Base-by-base conservation (phyloP, 768 basidiomycete species). In the Lactarius vividus region DNA sequence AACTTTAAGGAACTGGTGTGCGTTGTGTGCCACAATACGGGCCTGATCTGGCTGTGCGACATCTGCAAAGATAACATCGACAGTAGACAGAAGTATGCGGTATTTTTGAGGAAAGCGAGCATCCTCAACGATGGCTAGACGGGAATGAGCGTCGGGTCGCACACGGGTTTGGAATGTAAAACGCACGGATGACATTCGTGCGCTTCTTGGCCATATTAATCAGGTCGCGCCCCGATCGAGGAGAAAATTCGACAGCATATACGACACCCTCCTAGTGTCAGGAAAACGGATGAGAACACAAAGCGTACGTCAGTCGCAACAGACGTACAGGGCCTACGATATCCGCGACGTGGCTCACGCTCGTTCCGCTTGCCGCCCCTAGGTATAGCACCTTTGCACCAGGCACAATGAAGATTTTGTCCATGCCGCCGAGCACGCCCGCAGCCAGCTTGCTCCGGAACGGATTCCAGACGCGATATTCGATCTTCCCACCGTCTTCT, bases 121-220 rank as follows among this genome's bases (percentile, higher is more conserved):
- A 74, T 99, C 97, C 77, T 98, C 97, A 57, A 99, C 84, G 74
- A 99, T 99, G 46, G 96, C 92, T 94, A 61, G 5, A 70, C 26
- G 59, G 63, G 56, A 35, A 42, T 59, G 8, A 40, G 61, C 39
- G 28, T 61, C 29, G 39, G 23, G 35, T 9, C 7, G 52, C 33
- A 46, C 2, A 42, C 31, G 26, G 40, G 44, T 10, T 16, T 46
- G 5, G 26, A 6, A 31, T 10, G 57, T 40, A 55, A 37, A 3
- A 83, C 91, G 65, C 79, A 96, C 94, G 97, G 73, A 98, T 96
- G 70, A 98, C 94, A 77, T 98, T 99, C 70, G 97, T 98, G 66
- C 97, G 85, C 80, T 97, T 98, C 81, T 98, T 98, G 39, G 97
- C 96, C 97, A 98, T 99, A 79, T 91, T 92, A 72, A 99, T 97